These are phyloP conservation scores for Ophiostoma populinum DNA, from an alignment of 2,329 filamentous ascomycete species.

Conservation along the genomic window DNA sequence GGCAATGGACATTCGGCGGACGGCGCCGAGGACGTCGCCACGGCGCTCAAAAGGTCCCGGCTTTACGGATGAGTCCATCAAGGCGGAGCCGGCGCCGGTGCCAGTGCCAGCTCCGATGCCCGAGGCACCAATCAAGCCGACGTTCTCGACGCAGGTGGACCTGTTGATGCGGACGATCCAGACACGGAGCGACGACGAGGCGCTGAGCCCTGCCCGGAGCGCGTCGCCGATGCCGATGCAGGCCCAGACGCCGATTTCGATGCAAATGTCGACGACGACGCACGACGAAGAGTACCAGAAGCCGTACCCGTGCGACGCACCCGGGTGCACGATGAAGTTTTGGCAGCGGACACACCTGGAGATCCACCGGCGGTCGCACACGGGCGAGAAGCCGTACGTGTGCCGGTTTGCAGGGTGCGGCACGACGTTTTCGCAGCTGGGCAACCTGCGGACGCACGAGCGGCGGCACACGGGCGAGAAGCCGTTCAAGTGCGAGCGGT, in stretches of 20 bases:
- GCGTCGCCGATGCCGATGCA: constrained; percentile 21
- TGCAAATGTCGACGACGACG: not conserved
- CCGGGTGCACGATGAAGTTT: constrained; percentile 66
- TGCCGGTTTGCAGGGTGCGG: constrained; percentile 32
- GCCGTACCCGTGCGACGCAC: constrained; percentile 42
- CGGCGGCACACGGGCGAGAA: constrained; percentile 75
- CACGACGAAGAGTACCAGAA: constrained; percentile 7
- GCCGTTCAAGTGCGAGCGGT: constrained; percentile 64
- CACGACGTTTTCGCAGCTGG: constrained; percentile 71
- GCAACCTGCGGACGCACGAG: constrained; percentile 85
- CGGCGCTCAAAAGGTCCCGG: constrained; percentile 20
- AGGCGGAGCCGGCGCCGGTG: constrained; percentile 29
- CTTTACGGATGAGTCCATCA: not conserved
- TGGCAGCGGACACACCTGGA: constrained; percentile 84
- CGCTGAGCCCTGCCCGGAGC: constrained; percentile 11
- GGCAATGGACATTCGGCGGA: no score
- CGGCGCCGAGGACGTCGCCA: not conserved
- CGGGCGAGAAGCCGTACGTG: constrained; percentile 79
- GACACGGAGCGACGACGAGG: constrained; percentile 31
- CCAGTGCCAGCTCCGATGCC: not conserved
- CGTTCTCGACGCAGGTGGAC: constrained; percentile 71
- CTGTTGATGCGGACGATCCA: constrained; percentile 81
- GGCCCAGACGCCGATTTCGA: not conserved
- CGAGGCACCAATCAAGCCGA: constrained; percentile 19
- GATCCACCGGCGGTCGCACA: constrained; percentile 78